Percentiles rank a stretch among this genome's conserved stretches.
phyloP scores from a whole-genome alignment of 768 basidiomycete genomes.

The Pulveroboletus frians region DNA sequence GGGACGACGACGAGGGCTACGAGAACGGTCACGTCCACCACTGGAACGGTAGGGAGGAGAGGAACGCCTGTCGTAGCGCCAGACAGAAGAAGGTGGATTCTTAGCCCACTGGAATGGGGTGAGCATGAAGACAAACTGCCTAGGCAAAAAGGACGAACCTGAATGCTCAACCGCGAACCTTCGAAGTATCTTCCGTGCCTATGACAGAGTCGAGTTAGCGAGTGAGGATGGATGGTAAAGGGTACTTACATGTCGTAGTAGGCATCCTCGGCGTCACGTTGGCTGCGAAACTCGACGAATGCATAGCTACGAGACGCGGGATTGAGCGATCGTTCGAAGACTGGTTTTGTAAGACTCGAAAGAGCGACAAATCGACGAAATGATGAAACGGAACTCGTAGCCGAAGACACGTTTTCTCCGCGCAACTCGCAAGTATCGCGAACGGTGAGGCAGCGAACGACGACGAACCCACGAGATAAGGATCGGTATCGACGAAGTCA shows the following conservation, averaged over 20 bases:
- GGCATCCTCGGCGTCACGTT: conserved; percentile 76
- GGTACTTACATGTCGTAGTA: conserved; percentile 73
- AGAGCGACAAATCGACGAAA: conserved; percentile 31
- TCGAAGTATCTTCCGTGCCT: conserved; percentile 79
- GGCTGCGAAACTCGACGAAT: conserved; percentile 78
- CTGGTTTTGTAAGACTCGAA: conserved; percentile 32
- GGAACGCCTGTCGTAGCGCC: conserved; percentile 65
- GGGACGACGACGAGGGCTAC: conserved; percentile 46
- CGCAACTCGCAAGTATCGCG: conserved; percentile 24
- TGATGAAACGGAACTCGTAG: conserved; percentile 23
- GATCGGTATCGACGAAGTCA: conserved; percentile 28
- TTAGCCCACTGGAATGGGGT: conserved; percentile 64
- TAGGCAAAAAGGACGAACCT: conserved; percentile 37
- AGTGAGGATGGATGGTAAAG: neutral
- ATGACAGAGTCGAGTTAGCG: conserved; percentile 8
- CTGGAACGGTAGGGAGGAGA: conserved; percentile 37
- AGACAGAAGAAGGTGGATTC: conserved; percentile 76
- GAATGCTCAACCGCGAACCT: conserved; percentile 68
- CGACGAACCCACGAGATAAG: conserved; percentile 28
- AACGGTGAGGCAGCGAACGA: conserved; percentile 20
- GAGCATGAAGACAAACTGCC: neutral
- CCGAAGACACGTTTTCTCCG: conserved; percentile 27
- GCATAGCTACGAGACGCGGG: conserved; percentile 67
- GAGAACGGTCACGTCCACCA: conserved; percentile 45
- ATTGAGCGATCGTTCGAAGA: conserved; percentile 53